Percentiles rank a stretch among this genome's conserved stretches.
phyloP scores from a whole-genome alignment of 176 grass and related monocot species.

The Eremochloa ophiuroides region DNA sequence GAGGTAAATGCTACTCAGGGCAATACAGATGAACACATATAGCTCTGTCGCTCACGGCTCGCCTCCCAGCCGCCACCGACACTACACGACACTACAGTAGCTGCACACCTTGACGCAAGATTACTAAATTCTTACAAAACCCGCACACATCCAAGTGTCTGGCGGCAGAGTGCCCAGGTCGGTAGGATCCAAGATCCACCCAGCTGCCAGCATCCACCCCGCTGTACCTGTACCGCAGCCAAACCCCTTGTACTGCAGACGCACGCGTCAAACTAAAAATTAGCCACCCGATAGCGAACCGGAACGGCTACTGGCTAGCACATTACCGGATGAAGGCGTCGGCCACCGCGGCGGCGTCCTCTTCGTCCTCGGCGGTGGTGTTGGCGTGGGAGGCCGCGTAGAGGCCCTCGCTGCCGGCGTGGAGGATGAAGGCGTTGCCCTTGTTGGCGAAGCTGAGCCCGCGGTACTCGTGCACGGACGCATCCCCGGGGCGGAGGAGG shows the following conservation, averaged over 20 bases:
- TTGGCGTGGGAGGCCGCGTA: conserved; percentile 52
- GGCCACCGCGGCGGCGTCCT: conserved; percentile 18
- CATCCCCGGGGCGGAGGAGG: conserved; percentile 39
- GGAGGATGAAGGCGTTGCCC: conserved; percentile 93
- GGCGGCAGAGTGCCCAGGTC: not conserved
- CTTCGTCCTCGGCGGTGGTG: conserved; percentile 32
- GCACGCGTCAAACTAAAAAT: not conserved
- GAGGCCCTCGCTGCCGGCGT: conserved; percentile 95
- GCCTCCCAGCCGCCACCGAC: not conserved
- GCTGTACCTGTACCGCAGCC: not conserved
- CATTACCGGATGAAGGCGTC: conserved; percentile 90
- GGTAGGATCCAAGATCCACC: conserved; percentile 23
- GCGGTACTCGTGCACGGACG: conserved; percentile 89
- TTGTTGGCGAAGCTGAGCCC: conserved; percentile 64
- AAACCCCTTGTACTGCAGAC: not conserved
- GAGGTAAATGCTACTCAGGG: not conserved
- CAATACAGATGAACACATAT: not conserved
- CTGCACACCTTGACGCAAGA: not conserved
- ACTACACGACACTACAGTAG: not conserved
- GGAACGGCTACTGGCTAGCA: not conserved
- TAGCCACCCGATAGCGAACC: not conserved
- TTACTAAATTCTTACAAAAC: not conserved
- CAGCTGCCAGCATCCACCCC: not conserved
- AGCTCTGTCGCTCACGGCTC: not conserved
- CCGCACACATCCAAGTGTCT: not conserved